Evolutionary conservation across 2,329 filamentous ascomycete genomes (phyloP).

Genomic region (Alternaria sp.): DNA sequence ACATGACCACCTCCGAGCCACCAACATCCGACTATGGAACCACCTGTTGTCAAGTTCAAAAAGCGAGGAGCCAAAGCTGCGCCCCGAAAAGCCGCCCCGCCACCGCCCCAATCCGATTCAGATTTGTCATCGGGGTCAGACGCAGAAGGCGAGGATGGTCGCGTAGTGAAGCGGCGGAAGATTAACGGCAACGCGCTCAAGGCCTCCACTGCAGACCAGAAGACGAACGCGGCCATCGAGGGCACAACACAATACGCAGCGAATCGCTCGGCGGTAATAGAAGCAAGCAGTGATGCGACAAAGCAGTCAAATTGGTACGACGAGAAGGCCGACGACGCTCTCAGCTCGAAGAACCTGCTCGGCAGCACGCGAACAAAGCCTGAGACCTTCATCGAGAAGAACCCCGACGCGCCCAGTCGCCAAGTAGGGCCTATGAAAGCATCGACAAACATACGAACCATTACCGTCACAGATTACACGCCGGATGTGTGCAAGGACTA

Average conservation of each 20-base stretch:
- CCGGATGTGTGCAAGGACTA: slow-evolving; percentile 97
- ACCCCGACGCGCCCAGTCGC: slow-evolving; percentile 73
- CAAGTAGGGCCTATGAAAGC: slow-evolving; percentile 87
- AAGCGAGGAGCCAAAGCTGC: slow-evolving; percentile 81
- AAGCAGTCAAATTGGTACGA: slow-evolving; percentile 92
- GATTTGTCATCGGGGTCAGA: slow-evolving; percentile 76
- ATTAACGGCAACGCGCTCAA: slow-evolving; percentile 72
- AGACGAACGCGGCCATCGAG: slow-evolving; percentile 50
- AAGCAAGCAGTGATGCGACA: slow-evolving; percentile 83
- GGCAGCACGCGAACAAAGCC: slow-evolving; percentile 62
- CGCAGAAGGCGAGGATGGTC: slow-evolving; percentile 71
- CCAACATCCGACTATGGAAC: slow-evolving; percentile 45
- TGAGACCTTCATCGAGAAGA: slow-evolving; percentile 75
- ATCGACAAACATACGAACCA: slow-evolving; percentile 86
- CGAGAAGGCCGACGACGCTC: slow-evolving; percentile 65
- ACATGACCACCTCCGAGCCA: slow-evolving; percentile 1
- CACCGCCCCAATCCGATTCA: slow-evolving; percentile 66
- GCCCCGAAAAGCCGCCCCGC: slow-evolving; percentile 82
- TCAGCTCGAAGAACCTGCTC: slow-evolving; percentile 65
- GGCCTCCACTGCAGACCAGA: slow-evolving; percentile 67
- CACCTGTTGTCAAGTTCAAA: slow-evolving; percentile 78
- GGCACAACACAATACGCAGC: slow-evolving; percentile 65
- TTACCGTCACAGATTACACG: slow-evolving; percentile 88
- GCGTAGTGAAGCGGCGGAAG: slow-evolving; percentile 79
- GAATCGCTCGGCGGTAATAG: slow-evolving; percentile 69